Percentiles rank a stretch among this genome's conserved stretches.
These are phyloP conservation scores for Rhodotorula babjevae DNA, from an alignment of 768 basidiomycete species.

Conservation along the genomic window DNA sequence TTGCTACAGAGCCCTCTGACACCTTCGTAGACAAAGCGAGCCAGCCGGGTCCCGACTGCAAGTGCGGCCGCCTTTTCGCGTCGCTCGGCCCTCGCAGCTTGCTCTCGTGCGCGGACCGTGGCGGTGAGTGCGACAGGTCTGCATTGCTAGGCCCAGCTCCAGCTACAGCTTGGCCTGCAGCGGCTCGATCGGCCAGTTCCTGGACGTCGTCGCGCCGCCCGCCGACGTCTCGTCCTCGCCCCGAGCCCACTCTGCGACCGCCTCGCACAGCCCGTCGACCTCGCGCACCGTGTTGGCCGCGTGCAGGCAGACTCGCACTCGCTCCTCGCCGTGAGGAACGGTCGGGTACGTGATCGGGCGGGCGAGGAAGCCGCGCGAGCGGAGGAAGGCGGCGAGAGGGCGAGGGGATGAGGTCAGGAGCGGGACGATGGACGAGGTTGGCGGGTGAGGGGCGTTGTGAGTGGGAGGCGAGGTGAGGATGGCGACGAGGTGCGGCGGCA, in stretches of 20 bases:
- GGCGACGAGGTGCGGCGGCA: slow-evolving; percentile 50
- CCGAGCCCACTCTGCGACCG: slow-evolving; percentile 48
- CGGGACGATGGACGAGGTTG: slow-evolving; percentile 73
- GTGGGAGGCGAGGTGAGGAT: background rate
- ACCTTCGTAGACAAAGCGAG: too few species aligned
- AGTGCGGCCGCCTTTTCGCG: too few species aligned
- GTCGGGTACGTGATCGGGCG: slow-evolving; percentile 61
- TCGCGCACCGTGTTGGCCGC: slow-evolving; percentile 66
- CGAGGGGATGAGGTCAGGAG: slow-evolving; percentile 72
- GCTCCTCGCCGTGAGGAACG: slow-evolving; percentile 76
- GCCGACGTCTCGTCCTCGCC: background rate
- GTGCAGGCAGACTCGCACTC: slow-evolving; percentile 83
- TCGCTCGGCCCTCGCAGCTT: too few species aligned
- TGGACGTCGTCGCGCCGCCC: background rate
- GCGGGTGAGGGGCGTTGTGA: background rate
- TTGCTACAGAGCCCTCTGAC: too few species aligned
- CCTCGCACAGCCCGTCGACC: slow-evolving; percentile 57
- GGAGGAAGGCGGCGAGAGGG: slow-evolving; percentile 66
- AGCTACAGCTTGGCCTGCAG: background rate
- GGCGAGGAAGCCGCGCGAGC: slow-evolving; percentile 46
- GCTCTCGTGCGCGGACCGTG: too few species aligned
- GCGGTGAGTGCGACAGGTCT: too few species aligned
- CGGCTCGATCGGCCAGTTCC: background rate
- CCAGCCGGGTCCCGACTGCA: too few species aligned
- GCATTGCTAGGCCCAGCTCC: background rate